phyloP scores from a whole-genome alignment of 305 asterid genomes.

The Caryopteris hybrid region DNA sequence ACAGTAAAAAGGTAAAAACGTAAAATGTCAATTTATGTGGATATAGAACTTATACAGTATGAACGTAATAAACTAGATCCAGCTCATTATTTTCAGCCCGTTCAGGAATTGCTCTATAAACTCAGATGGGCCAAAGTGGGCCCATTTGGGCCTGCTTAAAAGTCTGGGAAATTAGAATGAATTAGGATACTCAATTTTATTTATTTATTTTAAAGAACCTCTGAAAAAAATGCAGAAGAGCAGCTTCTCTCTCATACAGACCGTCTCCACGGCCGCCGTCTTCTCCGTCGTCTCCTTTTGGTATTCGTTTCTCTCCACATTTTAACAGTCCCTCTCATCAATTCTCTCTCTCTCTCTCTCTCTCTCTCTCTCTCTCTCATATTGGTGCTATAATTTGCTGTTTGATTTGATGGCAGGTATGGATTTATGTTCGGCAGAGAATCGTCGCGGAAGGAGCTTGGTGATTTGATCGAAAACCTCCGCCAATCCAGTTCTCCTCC shows the following conservation, averaged over 20 bases:
- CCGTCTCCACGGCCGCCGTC: constrained; percentile 67
- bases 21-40: too few relatives aligned
- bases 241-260: constrained; percentile 61
- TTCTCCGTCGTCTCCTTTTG: constrained; percentile 85
- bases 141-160: not conserved
- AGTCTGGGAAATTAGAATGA: too few relatives aligned
- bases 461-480: constrained; percentile 62
- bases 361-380: not conserved
- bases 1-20: too few relatives aligned
- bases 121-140: too few relatives aligned
- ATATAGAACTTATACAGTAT: too few relatives aligned
- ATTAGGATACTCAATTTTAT: not conserved
- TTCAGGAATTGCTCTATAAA: too few relatives aligned
- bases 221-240: constrained; percentile 53
- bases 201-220: too few relatives aligned
- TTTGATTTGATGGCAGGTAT: constrained; percentile 41
- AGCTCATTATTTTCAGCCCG: too few relatives aligned
- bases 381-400: not conserved
- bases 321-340: not conserved
- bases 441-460: constrained; percentile 74
- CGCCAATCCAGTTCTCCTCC: constrained; percentile 45
- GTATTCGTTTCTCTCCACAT: constrained; percentile 23
- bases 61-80: too few relatives aligned
- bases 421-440: constrained; percentile 93
- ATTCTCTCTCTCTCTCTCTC: not conserved